Evolutionary conservation across 2,329 filamentous ascomycete genomes (phyloP).

Genomic region (Paraphaeosphaeria minitans): DNA sequence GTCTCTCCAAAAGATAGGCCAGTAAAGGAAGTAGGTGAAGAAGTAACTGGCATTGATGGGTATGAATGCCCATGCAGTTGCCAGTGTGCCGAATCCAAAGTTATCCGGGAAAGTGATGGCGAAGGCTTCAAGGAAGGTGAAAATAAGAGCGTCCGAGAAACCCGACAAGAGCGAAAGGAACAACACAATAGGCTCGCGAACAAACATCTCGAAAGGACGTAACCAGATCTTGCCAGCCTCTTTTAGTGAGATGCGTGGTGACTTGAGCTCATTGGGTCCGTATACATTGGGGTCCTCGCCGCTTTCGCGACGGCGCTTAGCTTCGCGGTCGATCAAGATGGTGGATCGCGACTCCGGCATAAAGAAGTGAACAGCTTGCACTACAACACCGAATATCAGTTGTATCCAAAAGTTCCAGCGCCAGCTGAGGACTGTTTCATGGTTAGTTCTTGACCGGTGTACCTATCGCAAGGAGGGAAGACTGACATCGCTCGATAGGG

Average conservation of each 20-base stretch:
- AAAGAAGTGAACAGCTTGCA: conserved; percentile 69
- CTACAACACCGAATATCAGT: conserved; percentile 73
- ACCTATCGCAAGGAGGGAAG: too few relatives aligned
- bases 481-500: conserved; percentile 51
- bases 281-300: conserved; percentile 65
- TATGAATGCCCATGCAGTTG: conserved; percentile 63
- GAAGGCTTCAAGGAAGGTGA: conserved; percentile 76
- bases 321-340: conserved; percentile 76
- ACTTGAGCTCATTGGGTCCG: conserved; percentile 71
- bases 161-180: conserved; percentile 73
- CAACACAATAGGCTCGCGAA: conserved; percentile 75
- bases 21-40: conserved; percentile 64
- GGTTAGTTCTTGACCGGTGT: conserved; percentile 66
- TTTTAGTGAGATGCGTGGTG: conserved; percentile 35
- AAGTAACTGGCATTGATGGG: conserved; percentile 64
- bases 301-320: conserved; percentile 70
- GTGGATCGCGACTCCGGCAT: conserved; percentile 76
- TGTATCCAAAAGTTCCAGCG: conserved; percentile 82
- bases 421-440: conserved; percentile 61
- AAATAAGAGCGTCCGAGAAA: conserved; percentile 77
- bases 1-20: conserved; percentile 56
- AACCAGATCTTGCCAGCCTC: conserved; percentile 56
- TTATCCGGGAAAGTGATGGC: conserved; percentile 65
- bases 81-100: conserved; percentile 64
- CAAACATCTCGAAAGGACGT: conserved; percentile 66